Evolutionary conservation across 306 rosid species (phyloP).

Genomic region (Prunus mume): DNA sequence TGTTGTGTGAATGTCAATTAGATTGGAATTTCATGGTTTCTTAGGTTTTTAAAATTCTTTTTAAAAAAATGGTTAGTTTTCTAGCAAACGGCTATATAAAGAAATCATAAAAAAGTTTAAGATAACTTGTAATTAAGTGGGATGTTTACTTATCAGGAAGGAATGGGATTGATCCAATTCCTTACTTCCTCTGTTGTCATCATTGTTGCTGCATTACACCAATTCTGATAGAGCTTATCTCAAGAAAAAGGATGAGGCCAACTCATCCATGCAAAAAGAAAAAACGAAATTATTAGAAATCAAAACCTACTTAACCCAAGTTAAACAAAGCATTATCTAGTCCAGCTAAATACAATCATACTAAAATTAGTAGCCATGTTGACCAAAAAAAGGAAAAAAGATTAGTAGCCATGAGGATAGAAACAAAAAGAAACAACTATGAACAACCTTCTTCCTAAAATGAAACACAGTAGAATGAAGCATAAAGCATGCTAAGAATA

Average conservation of each 20-base stretch:
- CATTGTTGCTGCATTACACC: too few species aligned
- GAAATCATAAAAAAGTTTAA: too few species aligned
- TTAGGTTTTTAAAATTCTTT: background rate
- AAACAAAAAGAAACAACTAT: background rate
- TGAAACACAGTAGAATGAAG: background rate
- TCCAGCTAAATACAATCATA: background rate
- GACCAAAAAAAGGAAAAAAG: too few species aligned
- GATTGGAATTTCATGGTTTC: background rate
- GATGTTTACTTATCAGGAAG: too few species aligned
- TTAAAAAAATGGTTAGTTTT: background rate
- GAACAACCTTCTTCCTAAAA: background rate
- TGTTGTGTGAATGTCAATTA: background rate
- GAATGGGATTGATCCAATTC: too few species aligned
- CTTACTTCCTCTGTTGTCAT: too few species aligned
- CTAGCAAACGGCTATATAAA: too few species aligned
- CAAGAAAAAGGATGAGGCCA: too few species aligned
- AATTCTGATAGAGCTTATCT: too few species aligned
- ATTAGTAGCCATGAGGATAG: background rate
- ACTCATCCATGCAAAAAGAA: background rate
- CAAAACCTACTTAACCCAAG: background rate
- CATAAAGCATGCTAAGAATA: conserved; percentile 1
- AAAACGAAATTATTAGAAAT: background rate
- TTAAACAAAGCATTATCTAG: background rate
- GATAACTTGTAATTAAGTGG: too few species aligned
- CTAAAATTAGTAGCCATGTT: background rate